Evolutionary conservation across 352 stramenopile genomes (phyloP).

Genomic region (Pythium pyrilobum): DNA sequence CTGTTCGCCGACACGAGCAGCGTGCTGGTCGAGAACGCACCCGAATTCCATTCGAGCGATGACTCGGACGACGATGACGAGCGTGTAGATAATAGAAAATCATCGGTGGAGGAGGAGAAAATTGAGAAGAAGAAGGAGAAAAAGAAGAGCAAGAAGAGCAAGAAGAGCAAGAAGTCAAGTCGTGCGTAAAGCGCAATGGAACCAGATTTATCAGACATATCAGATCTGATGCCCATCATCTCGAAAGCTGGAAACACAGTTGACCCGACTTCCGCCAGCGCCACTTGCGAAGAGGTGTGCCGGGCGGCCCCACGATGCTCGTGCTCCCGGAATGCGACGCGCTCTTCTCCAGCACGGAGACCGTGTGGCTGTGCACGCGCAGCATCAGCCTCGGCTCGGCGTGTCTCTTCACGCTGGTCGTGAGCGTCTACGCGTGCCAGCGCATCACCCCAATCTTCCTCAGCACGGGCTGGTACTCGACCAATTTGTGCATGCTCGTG

Average conservation of each 20-base stretch:
- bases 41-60: constrained; percentile 28
- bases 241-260: background rate
- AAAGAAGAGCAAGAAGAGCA: constrained; percentile 25
- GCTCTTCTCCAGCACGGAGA: constrained; percentile 26
- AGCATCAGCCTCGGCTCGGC: constrained; percentile 56
- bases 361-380: constrained; percentile 47
- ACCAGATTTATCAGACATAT: background rate
- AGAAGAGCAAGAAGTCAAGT: constrained; percentile 10
- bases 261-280: too few relatives aligned
- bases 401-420: constrained; percentile 44
- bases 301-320: constrained; percentile 1
- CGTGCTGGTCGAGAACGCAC: constrained; percentile 46
- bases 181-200: background rate
- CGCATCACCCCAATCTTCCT: constrained; percentile 58
- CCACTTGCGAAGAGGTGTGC: background rate
- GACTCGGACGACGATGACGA: constrained; percentile 38
- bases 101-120: constrained; percentile 7
- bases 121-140: constrained; percentile 26
- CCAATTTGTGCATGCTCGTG: constrained; percentile 56
- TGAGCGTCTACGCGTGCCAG: constrained; percentile 35
- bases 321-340: constrained; percentile 53
- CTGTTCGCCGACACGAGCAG: constrained; percentile 25
- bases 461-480: constrained; percentile 45
- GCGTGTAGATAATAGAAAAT: constrained; percentile 14
- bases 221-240: background rate